Evolutionary conservation across 2,329 filamentous ascomycete genomes (phyloP).

Genomic region (Ustulina deusta): DNA sequence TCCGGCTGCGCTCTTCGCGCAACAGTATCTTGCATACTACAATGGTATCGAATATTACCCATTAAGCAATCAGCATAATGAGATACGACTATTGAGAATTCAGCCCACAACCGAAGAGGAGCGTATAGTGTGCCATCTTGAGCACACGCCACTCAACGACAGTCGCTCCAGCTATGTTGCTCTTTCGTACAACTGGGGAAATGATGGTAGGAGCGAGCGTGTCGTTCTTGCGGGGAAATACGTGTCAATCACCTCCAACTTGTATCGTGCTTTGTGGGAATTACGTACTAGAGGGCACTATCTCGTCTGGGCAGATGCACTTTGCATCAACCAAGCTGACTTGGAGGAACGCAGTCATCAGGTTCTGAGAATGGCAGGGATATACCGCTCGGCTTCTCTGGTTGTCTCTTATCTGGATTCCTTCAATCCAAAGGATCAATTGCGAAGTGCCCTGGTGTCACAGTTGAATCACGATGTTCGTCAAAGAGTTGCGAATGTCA

Average conservation of each 20-base stretch:
- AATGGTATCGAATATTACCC: background rate
- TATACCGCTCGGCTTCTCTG: background rate
- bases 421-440: background rate
- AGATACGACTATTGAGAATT: slow-evolving; percentile 6
- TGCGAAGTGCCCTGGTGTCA: background rate
- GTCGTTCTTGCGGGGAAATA: background rate
- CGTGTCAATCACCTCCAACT: background rate
- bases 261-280: background rate
- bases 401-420: slow-evolving; percentile 4
- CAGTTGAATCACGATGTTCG: background rate
- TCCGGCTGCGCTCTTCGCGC: background rate
- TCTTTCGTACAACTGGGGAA: slow-evolving; percentile 2
- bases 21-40: background rate
- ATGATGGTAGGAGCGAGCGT: background rate
- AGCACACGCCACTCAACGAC: background rate
- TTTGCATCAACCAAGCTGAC: slow-evolving; percentile 2
- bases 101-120: background rate
- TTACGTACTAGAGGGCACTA: background rate
- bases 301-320: slow-evolving; percentile 4
- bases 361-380: background rate
- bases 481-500: background rate
- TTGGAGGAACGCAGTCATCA: slow-evolving; percentile 3
- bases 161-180: background rate
- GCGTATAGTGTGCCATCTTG: background rate
- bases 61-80: background rate